Evolutionary conservation across 2,329 filamentous ascomycete genomes (phyloP), one percentile per base, ranked within the genome.

Genomic region (Talaromyces pinophilus): DNA sequence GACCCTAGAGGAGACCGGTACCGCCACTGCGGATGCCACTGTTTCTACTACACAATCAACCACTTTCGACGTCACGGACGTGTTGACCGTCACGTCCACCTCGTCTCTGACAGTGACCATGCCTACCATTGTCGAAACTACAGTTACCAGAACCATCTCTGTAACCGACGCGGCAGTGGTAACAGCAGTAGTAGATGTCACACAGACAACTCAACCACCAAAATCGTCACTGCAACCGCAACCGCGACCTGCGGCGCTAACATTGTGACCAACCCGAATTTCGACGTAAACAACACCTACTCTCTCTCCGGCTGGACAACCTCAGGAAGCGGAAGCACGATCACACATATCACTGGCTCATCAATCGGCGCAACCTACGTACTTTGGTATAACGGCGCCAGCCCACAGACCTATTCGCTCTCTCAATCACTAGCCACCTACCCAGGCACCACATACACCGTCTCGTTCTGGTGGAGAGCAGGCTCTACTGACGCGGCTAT

Each of bases 391-490:
- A 11, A 5, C 13, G 35, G 55, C 11, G 13, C 0, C 7, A 17
- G 1, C 35, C 11, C 55, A 10, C 33, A 59, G 15, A 4, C 11
- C 1, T 59, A 59, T 17, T 15, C 55, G 3, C n/a, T 59, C 19
- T 25, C 19, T 10, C 35, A 59, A 7, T 3, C 35, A 13, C 10
- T 42, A 13, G 6, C 5, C 55, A 59, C 35, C 11, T 22, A 3
- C 19, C 35, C 13, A 4, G 33, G 19, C 6, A 25, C 1, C 19
- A 42, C 55, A 59, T 59, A 59, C 35, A 42, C 55, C 6, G 55
- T 59, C 55, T 59, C 35, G 5, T 59, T 59, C 33, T 59, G 35
- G 35, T 59, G 55, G 55, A 22, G 35, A 25, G 10, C n/a, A 15
- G 55, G 55, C 11, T 7, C 8, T 59, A 1, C 3, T 1, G 5